Evolutionary conservation across 768 basidiomycete species (phyloP).

Genomic region (Leccinum fibrillosum): DNA sequence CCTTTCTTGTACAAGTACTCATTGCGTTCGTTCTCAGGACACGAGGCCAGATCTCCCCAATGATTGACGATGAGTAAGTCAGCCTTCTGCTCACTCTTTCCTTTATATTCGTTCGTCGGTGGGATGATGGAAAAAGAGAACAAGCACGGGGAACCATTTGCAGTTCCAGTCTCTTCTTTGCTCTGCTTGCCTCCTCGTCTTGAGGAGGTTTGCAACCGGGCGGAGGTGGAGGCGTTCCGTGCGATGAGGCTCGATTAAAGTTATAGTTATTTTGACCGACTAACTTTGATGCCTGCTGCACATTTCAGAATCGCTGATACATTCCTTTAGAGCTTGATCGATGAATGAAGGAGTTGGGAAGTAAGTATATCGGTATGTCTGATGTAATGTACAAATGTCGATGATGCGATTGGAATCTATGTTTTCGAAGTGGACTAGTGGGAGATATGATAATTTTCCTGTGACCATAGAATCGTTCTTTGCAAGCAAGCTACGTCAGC

Average conservation of each 20-base stretch:
- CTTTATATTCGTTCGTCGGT: slow-evolving; percentile 11
- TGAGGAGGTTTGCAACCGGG: slow-evolving; percentile 27
- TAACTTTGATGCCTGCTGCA: not conserved
- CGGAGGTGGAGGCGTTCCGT: slow-evolving; percentile 21
- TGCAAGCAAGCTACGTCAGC: not conserved
- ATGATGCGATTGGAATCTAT: not conserved
- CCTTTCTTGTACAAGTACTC: not conserved
- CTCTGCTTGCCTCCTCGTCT: slow-evolving; percentile 23
- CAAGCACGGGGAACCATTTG: slow-evolving; percentile 22
- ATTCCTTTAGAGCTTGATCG: not conserved
- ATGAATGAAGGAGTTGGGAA: slow-evolving; percentile 6
- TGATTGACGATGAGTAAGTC: slow-evolving; percentile 6
- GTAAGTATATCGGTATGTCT: not conserved
- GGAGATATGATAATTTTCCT: slow-evolving; percentile 8
- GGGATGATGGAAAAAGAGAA: slow-evolving; percentile 26
- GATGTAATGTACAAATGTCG: slow-evolving; percentile 7
- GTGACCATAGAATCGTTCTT: not conserved
- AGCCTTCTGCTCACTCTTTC: not conserved
- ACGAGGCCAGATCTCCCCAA: not conserved
- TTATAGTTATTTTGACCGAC: slow-evolving; percentile 34
- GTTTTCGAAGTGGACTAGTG: not conserved
- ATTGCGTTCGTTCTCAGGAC: slow-evolving; percentile 7
- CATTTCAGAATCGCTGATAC: slow-evolving; percentile 6
- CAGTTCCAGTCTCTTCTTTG: slow-evolving; percentile 24
- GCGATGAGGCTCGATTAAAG: slow-evolving; percentile 18